These are phyloP conservation scores for Alternaria solani DNA, from an alignment of 2,329 filamentous ascomycete species.

Conservation along the genomic window DNA sequence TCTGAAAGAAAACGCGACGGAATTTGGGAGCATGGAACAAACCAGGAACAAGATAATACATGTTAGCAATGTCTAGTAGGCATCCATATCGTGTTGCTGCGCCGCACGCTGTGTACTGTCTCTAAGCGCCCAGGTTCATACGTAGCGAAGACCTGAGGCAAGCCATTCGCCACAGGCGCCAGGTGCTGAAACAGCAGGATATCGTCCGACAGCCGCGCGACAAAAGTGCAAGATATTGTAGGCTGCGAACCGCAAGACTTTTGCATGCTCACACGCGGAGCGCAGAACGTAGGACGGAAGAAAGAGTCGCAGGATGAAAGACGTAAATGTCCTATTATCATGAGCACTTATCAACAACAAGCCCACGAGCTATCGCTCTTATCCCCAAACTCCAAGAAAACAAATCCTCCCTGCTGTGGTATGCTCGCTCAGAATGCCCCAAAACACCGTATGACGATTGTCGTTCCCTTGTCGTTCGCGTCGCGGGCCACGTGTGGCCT, in stretches of 20 bases:
- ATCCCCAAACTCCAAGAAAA: neutral
- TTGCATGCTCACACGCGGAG: neutral
- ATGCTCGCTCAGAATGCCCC: conserved; percentile 3
- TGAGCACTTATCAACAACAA: neutral
- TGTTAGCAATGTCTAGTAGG: neutral
- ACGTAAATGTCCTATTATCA: neutral
- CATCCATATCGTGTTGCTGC: conserved; percentile 7
- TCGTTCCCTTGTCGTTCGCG: neutral
- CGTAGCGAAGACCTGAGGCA: conserved; percentile 2
- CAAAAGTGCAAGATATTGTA: neutral
- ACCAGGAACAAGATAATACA: neutral
- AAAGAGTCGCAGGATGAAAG: neutral
- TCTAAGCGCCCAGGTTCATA: conserved; percentile 11
- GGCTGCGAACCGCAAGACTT: neutral
- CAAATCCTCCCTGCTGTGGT: neutral
- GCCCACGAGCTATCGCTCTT: neutral
- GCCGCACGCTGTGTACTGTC: conserved; percentile 10
- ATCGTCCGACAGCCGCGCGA: neutral
- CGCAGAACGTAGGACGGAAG: neutral
- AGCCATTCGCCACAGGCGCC: neutral
- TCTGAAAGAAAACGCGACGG: neutral
- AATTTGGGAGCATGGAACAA: neutral
- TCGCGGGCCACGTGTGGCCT: neutral
- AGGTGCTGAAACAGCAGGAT: neutral
- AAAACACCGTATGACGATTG: neutral